These are phyloP conservation scores for Actinomortierella ambigua DNA, from an alignment of 371 early-diverging fungal genomes.

Conservation along the genomic window DNA sequence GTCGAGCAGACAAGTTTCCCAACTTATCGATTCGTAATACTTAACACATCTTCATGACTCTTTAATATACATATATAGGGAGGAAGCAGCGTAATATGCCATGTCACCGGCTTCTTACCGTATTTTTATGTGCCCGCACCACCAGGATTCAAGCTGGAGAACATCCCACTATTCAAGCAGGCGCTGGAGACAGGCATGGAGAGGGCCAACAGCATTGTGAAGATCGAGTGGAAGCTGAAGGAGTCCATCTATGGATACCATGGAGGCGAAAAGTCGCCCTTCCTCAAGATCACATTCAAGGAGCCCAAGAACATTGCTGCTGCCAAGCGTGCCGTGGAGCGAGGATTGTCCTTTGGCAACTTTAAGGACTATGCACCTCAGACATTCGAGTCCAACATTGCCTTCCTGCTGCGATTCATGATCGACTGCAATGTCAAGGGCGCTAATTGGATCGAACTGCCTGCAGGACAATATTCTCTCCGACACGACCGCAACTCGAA, in stretches of 20 bases:
- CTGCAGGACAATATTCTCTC: conserved; percentile 68
- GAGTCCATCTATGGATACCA: conserved; percentile 86
- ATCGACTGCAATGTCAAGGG: conserved; percentile 91
- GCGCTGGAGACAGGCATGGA: conserved; percentile 55
- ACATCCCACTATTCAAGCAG: conserved; percentile 60
- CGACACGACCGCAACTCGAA: conserved; percentile 54
- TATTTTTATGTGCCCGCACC: conserved; percentile 98
- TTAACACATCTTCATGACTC: not conserved
- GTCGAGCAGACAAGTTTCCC: no score
- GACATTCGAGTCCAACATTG: conserved; percentile 94
- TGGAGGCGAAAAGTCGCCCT: conserved; percentile 71
- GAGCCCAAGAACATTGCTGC: conserved; percentile 58
- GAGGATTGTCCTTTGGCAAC: conserved; percentile 52
- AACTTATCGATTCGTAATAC: not conserved
- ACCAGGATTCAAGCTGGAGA: conserved; percentile 64
- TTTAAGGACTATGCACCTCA: conserved; percentile 51
- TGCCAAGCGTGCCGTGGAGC: conserved; percentile 49
- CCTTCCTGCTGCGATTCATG: conserved; percentile 96
- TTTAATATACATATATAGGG: conserved; percentile 45
- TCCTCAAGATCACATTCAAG: conserved; percentile 68
- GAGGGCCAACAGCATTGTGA: conserved; percentile 50
- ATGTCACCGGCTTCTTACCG: conserved; percentile 92
- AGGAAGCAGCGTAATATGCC: conserved; percentile 89
- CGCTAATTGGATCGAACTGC: conserved; percentile 94
- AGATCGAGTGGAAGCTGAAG: conserved; percentile 71